Base-by-base conservation (phyloP, 371 early-diverging fungal species). In the Rhizopus stolonifer region DNA sequence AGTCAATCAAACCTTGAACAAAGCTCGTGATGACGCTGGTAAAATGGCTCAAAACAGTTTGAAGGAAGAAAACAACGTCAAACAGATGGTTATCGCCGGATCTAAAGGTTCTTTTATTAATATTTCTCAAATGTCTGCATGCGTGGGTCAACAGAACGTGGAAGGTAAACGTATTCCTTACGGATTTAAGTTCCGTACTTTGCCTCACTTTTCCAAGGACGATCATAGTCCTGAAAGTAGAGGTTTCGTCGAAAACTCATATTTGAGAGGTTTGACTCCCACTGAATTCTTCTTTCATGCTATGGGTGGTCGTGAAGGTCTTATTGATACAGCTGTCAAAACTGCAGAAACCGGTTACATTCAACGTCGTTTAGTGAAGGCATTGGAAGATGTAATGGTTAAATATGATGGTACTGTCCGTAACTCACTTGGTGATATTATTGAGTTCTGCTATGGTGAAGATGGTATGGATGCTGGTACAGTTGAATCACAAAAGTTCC, bases 281-380 rank as follows among this genome's bases (percentile, higher is more conserved):
- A 91, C 92, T 40, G 99, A 99, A 77, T 99, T 98, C 80, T 99
- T 95, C 76, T 99, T 99, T 89, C 99, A 99, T 80, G 99, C 99
- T 23, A 99, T 99, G 99, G 99, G 99, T 79, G 99, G 99, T 67
- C 91, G 99, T 80, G 99, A 99, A 85, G 99, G 89, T 74, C 72
- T 90, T 51, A 99, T 99, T 68, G 99, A 99, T 80, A 99, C 99
- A 32, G 99, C 99, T 50, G 96, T 98, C 52, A 99, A 99, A 74
- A 99, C 99, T 15, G 99, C 99, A 21, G 99, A 99, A 72, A 99
- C 99, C 4, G 99, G 99, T 40, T 99, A 99, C 75, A 99, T 99
- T 58, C 99, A 99, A 73, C 96, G 99, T 67, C 93, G 99, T 74
- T 80, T 99, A 25, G 94, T 99, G 33, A 99, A 99, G 75, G 97